Conservation (phyloP, 139 green algal genomes). For the Dunaliella primolecta region DNA sequence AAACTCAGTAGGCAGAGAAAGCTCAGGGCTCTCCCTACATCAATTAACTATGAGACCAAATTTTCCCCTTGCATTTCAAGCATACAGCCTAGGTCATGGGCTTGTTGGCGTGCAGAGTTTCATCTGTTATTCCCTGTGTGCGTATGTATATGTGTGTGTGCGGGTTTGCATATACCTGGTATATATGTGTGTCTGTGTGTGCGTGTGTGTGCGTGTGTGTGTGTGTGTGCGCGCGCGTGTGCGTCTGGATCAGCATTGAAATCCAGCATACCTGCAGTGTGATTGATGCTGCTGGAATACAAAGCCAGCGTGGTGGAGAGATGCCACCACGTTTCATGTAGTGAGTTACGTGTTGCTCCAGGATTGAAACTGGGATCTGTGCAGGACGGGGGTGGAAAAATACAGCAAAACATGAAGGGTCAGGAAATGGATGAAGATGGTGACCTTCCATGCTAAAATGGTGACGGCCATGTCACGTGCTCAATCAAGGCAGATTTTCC, state of each 20-base stretch:
- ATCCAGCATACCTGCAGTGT: slow-evolving; percentile 19
- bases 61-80: not conserved
- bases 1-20: too few relatives aligned
- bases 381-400: not conserved
- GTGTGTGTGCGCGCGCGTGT: not conserved
- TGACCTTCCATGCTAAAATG: not conserved
- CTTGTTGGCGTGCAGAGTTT: not conserved
- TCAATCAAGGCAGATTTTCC: not conserved
- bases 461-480: not conserved
- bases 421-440: not conserved
- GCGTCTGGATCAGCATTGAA: not conserved
- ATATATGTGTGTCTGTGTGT: not conserved
- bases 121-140: not conserved
- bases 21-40: not conserved
- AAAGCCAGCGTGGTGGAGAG: slow-evolving; percentile 4
- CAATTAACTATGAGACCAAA: not conserved
- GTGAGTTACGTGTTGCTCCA: slow-evolving; percentile 15
- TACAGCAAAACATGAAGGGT: not conserved
- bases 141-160: not conserved
- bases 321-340: not conserved
- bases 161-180: not conserved
- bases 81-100: not conserved
- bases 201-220: not conserved
- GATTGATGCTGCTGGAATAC: slow-evolving; percentile 25
- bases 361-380: slow-evolving; percentile 17